Conservation (phyloP, 2,329 filamentous ascomycete species). For the Aureobasidium sp. region DNA sequence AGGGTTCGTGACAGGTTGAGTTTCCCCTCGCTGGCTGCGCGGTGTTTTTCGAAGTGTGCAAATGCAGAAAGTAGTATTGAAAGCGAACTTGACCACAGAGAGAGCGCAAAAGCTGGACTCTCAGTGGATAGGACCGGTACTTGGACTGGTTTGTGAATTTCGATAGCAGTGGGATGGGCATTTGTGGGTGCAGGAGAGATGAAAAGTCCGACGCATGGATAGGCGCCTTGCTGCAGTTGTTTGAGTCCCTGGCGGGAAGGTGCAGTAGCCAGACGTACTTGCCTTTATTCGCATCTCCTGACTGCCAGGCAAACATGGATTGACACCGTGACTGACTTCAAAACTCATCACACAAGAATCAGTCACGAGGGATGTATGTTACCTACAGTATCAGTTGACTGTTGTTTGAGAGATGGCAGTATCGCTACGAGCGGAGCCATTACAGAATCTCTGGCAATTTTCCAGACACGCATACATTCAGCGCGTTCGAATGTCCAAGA, state of each 20-base stretch:
- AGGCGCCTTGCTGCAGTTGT: neutral
- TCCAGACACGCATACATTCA: neutral
- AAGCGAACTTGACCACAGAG: neutral
- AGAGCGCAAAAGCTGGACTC: neutral
- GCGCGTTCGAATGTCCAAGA: neutral
- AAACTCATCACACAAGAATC: neutral
- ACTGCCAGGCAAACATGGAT: neutral
- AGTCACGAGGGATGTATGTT: neutral
- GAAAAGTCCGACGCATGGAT: neutral
- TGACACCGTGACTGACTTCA: neutral
- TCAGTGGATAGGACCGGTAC: neutral
- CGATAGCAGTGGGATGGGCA: neutral
- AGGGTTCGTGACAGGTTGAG: neutral
- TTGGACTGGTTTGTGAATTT: neutral
- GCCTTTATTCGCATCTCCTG: too few relatives aligned
- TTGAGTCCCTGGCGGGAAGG: constrained; percentile 5
- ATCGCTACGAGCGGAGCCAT: neutral
- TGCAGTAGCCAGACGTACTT: neutral
- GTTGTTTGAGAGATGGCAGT: neutral
- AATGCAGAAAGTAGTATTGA: neutral
- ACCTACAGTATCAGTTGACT: neutral
- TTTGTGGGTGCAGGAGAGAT: neutral
- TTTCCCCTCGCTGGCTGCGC: neutral
- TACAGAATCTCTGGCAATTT: neutral
- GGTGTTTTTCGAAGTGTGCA: neutral